Evolutionary conservation across 192 early-diverging fungal species (phyloP), one percentile per base, ranked within the genome.

Genomic region (Coemansia sp.): DNA sequence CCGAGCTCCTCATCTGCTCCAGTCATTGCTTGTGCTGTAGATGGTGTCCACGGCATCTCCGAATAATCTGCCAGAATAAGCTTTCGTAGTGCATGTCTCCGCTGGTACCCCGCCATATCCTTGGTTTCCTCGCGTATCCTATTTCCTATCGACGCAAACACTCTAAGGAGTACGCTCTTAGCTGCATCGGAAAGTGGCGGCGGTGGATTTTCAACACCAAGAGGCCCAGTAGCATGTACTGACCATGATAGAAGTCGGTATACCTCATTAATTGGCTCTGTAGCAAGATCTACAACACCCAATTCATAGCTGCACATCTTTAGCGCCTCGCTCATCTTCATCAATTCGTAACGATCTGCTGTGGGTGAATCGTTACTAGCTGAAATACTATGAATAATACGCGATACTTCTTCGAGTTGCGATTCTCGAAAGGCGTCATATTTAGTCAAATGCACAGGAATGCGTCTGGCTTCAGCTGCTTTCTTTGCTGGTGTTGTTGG

Each of bases 261-360:
- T 8, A 72, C 54, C 58, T 78, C 66, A 21, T 61, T 53, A 12
- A 78, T 31, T 10, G 62, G 53, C 53, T 44, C 58, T 3, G 62
- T 58, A 0, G 28, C 58, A n/a, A 30, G 31, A 22, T 69, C 58
- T 2, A 47, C 62, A 4, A 65, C 67, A 12, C 58, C 73, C 41
- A 73, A 53, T 52, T 78, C 66, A 26, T 72, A 78, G 7, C 76
- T 70, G n/a, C 76, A 78, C 65, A 78, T 64, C 62, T 73, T 78
- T 31, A 78, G 59, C 58, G 69, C 69, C n/a, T 78, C 76, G 24
- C 66, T 62, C 76, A 78, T 59, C 54, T 78, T 78, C 66, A 72
- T 72, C 67, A 65, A 30, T 63, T 78, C 76, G 30, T 72, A 78
- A 5, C 69, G 60, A 22, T 78, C 76, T 23, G 60, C 75, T 19